Conservation (phyloP, 148 eudicot genomes). For the Silene conica region DNA sequence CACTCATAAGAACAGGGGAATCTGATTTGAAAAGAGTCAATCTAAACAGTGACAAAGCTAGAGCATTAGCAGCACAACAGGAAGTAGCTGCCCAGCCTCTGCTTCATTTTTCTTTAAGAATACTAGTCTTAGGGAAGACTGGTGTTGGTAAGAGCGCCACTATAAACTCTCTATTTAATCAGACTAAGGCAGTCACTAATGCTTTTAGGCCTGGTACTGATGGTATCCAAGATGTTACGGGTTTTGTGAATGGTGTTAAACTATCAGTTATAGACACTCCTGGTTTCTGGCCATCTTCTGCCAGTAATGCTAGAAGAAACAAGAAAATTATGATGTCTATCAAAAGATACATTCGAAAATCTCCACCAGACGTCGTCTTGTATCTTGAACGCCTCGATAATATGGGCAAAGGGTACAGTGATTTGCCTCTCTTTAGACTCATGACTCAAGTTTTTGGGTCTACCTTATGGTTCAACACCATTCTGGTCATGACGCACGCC, state of each 20-base stretch:
- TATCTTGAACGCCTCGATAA: slow-evolving; percentile 84
- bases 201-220: slow-evolving; percentile 83
- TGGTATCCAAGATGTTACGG: slow-evolving; percentile 64
- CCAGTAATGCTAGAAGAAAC: slow-evolving; percentile 51
- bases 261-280: slow-evolving; percentile 90
- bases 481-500: slow-evolving; percentile 88
- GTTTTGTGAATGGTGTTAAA: slow-evolving; percentile 62
- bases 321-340: slow-evolving; percentile 64
- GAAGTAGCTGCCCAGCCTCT: slow-evolving; percentile 54
- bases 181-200: slow-evolving; percentile 58
- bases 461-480: slow-evolving; percentile 89
- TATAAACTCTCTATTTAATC: slow-evolving; percentile 82
- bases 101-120: slow-evolving; percentile 61
- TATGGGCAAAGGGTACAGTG: slow-evolving; percentile 60
- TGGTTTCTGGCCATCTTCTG: slow-evolving; percentile 68
- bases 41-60: slow-evolving; percentile 60
- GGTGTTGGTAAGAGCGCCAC: slow-evolving; percentile 98
- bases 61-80: slow-evolving; percentile 60
- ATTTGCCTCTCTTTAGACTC: slow-evolving; percentile 74
- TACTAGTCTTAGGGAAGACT: slow-evolving; percentile 78
- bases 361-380: slow-evolving; percentile 82
- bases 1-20: slow-evolving; percentile 72
- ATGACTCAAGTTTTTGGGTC: slow-evolving; percentile 80
- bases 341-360: slow-evolving; percentile 54
- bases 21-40: slow-evolving; percentile 73